Percentiles rank a stretch among this genome's conserved stretches.
phyloP scores from a whole-genome alignment of 352 stramenopile genomes.

The Pythium guiyangense region DNA sequence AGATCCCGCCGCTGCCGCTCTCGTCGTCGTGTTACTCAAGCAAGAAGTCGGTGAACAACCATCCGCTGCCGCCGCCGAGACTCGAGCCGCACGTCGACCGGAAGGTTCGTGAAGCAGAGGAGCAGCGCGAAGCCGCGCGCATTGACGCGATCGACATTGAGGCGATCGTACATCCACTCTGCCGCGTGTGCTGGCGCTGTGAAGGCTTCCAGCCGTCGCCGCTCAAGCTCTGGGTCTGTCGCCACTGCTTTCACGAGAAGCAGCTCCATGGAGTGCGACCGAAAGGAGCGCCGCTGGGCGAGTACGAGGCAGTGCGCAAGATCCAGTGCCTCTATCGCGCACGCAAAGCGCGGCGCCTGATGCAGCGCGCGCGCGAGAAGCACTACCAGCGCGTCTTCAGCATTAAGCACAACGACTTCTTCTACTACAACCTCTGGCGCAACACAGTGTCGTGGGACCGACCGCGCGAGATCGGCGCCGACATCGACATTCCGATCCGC shows the following conservation, averaged over 20 bases:
- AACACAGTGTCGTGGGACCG: conserved; percentile 41
- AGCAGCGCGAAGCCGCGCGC: conserved; percentile 29
- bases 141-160: conserved; percentile 69
- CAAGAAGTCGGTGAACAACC: conserved; percentile 15
- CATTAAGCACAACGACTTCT: conserved; percentile 69
- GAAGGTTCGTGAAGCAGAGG: conserved; percentile 21
- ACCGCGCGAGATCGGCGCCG: conserved; percentile 27
- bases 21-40: conserved; percentile 27
- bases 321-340: conserved; percentile 67
- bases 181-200: conserved; percentile 72
- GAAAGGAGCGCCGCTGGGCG: conserved; percentile 31
- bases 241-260: conserved; percentile 67
- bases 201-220: conserved; percentile 68
- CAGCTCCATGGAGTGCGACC: conserved; percentile 51
- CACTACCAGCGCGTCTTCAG: conserved; percentile 74
- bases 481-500: conserved; percentile 62
- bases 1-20: conserved; percentile 29
- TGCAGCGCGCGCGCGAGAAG: conserved; percentile 52
- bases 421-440: conserved; percentile 75
- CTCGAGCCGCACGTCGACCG: conserved; percentile 55
- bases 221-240: conserved; percentile 62
- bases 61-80: conserved; percentile 25
- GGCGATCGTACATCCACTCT: conserved; percentile 60
- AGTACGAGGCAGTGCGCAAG: conserved; percentile 77
- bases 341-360: conserved; percentile 32